These are phyloP conservation scores for Pseudopediastrum boryanum DNA, from an alignment of 139 green algal species.

Conservation along the genomic window DNA sequence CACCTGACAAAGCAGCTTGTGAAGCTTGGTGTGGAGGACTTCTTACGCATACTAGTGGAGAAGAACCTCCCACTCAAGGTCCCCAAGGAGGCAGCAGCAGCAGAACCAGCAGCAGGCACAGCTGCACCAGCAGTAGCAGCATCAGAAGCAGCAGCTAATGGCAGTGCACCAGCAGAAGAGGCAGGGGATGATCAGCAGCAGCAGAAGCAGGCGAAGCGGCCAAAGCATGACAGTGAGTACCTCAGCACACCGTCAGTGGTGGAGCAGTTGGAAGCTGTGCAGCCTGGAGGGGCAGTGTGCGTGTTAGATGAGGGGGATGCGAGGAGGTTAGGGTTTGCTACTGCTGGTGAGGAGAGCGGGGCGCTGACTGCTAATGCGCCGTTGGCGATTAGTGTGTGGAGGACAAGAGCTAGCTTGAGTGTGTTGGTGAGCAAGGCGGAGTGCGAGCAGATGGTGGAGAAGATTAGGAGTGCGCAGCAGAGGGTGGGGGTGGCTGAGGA, in stretches of 20 bases:
- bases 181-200: conserved; percentile 9
- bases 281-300: conserved; percentile 54
- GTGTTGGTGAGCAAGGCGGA: conserved; percentile 84
- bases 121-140: background rate
- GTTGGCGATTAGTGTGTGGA: conserved; percentile 83
- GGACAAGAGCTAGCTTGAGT: conserved; percentile 69
- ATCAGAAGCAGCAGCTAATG: conserved; percentile 29
- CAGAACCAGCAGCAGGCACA: conserved; percentile 12
- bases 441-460: conserved; percentile 72
- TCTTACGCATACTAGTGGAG: conserved; percentile 64
- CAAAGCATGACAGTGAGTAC: conserved; percentile 1
- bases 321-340: conserved; percentile 21
- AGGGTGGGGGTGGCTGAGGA: background rate
- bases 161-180: background rate
- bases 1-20: conserved; percentile 68
- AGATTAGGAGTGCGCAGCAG: conserved; percentile 44
- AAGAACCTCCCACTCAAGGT: conserved; percentile 40
- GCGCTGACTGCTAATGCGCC: conserved; percentile 65
- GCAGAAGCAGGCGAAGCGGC: background rate
- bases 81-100: conserved; percentile 21
- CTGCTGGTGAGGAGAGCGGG: conserved; percentile 41
- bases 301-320: conserved; percentile 56
- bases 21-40: conserved; percentile 53
- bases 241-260: conserved; percentile 24
- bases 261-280: conserved; percentile 37